phyloP scores from a whole-genome alignment of 2,329 filamentous ascomycete species.

The Capronia epimyces region DNA sequence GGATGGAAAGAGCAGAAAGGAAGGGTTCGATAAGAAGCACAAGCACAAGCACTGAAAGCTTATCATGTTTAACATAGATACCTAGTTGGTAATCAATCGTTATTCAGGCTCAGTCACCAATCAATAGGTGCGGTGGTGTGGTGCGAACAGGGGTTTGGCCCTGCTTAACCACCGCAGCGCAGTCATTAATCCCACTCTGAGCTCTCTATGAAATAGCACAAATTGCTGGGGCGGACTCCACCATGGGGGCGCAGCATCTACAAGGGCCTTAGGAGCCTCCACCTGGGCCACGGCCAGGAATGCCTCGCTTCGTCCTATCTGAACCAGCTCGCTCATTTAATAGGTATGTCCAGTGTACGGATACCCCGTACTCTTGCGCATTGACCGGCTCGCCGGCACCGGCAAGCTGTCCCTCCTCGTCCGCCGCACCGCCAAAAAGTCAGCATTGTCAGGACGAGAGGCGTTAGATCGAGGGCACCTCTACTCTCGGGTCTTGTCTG shows the following conservation, averaged over 20 bases:
- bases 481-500: background rate
- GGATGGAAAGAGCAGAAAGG: too few species aligned
- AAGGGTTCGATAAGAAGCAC: too few species aligned
- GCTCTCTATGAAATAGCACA: too few species aligned
- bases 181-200: too few species aligned
- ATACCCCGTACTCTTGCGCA: constrained; percentile 5
- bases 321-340: background rate
- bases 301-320: background rate
- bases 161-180: too few species aligned
- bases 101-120: constrained; percentile 15
- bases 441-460: background rate
- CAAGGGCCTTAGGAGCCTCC: too few species aligned
- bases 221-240: too few species aligned
- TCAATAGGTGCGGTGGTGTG: constrained; percentile 10
- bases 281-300: constrained; percentile 4
- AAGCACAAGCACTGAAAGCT: constrained; percentile 12
- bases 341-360: too few species aligned
- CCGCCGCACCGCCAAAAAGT: constrained; percentile 2
- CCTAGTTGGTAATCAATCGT: too few species aligned
- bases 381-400: constrained; percentile 12
- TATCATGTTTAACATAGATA: background rate
- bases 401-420: constrained; percentile 4
- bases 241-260: too few species aligned
- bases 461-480: background rate
- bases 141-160: background rate